phyloP scores from a whole-genome alignment of 2,329 filamentous ascomycete genomes.

The Penicillium sp. region DNA sequence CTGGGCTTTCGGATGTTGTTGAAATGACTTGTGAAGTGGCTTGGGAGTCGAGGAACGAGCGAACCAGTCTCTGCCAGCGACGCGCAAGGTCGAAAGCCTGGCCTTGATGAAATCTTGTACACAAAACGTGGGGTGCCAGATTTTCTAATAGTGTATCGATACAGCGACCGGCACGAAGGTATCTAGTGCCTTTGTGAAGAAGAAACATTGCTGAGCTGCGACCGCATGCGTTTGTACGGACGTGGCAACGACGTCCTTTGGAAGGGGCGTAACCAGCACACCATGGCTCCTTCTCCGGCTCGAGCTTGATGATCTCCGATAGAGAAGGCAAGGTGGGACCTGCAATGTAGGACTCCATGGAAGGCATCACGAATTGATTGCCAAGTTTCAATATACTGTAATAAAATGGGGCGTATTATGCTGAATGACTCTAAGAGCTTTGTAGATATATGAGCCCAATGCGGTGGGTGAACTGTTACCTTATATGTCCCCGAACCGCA shows the following conservation, averaged over 20 bases:
- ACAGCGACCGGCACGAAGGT: slow-evolving; percentile 7
- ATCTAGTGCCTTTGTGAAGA: slow-evolving; percentile 15
- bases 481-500: neutral
- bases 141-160: slow-evolving; percentile 17
- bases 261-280: slow-evolving; percentile 20
- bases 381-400: neutral
- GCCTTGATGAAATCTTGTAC: slow-evolving; percentile 18
- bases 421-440: too few relatives aligned
- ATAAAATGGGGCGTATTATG: neutral
- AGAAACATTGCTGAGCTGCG: slow-evolving; percentile 12
- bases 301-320: slow-evolving; percentile 16
- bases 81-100: slow-evolving; percentile 13
- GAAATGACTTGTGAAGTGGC: neutral
- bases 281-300: slow-evolving; percentile 17
- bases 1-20: neutral
- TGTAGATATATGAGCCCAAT: neutral
- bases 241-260: slow-evolving; percentile 15
- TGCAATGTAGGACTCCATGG: neutral
- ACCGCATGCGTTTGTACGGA: slow-evolving; percentile 9
- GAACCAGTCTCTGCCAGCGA: slow-evolving; percentile 12
- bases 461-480: neutral
- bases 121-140: slow-evolving; percentile 25
- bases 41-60: slow-evolving; percentile 2
- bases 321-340: slow-evolving; percentile 5
- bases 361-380: slow-evolving; percentile 1